Evolutionary conservation across 305 asterid species (phyloP), one percentile per base, ranked within the genome.

Genomic region (Fraxinus angustifolia): DNA sequence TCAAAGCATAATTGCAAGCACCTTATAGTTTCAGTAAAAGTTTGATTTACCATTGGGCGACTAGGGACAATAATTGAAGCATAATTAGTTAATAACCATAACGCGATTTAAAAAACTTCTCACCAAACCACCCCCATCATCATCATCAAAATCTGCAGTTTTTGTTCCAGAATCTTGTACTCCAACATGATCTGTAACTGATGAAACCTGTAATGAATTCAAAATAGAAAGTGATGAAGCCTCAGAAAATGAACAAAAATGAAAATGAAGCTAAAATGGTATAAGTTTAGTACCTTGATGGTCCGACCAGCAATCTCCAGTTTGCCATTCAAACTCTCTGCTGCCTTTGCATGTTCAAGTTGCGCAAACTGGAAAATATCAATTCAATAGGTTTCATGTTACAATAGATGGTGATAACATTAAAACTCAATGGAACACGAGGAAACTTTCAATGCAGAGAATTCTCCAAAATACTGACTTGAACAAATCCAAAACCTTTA

Each of bases 401-500:
- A 17, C 62, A 62, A 6, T 23, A 81, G 73, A 45, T 28, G 67
- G 11, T 45, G 40, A 80, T 36, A 16, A 56, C 73, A 67, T 10
- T 8, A 40, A 80, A 80, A 17, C 12, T 31, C 2, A 34, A 38
- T 45, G 58, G 19, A 60, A 76, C 71, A 75, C 33, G 67, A 78
- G 16, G 79, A 62, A 6, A 21, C 74, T 38, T 35, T 79, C 21
- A 23, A 75, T 36, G 36, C 71, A 73, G 42, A 31, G 38, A 81
- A 81, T 75, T 78, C 71, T 36, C 62, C 75, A 62, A 79, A 82
- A 88, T 86, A 91, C 98, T 28, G 86, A 95, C 99, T 84, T 95
- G 99, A 87, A 95, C 89, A 92, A 95, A 95, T 85, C 99, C 99
- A 85, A 95, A 95, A 82, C 99, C 99, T 91, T 95, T 94, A 93